These are phyloP conservation scores for Phytophthora lateralis DNA, from an alignment of 352 stramenopile species.

Conservation along the genomic window DNA sequence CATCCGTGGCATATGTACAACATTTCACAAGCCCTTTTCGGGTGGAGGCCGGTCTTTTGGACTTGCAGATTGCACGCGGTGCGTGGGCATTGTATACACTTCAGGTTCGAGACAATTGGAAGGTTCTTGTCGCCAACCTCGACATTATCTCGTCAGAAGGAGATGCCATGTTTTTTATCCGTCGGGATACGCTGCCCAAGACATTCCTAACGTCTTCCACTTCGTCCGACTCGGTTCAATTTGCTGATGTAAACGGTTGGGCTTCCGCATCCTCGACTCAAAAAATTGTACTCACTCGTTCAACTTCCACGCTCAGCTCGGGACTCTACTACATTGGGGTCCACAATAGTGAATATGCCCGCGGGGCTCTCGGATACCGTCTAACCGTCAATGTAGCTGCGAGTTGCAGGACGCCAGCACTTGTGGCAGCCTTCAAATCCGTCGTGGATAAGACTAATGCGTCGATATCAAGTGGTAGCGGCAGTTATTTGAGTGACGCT, in stretches of 20 bases:
- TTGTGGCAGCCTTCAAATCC: conserved; percentile 18
- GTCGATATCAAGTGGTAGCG: conserved; percentile 15
- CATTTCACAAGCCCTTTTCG: conserved; percentile 57
- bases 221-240: conserved; percentile 54
- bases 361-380: conserved; percentile 47
- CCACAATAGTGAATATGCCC: conserved; percentile 74
- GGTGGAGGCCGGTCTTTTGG: conserved; percentile 39
- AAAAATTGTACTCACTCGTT: conserved; percentile 64
- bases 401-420: conserved; percentile 39
- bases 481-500: neutral
- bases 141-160: conserved; percentile 39
- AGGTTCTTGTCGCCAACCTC: conserved; percentile 59
- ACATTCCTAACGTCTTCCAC: conserved; percentile 19
- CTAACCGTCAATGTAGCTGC: conserved; percentile 60
- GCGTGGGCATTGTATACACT: conserved; percentile 72
- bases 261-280: conserved; percentile 38
- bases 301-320: conserved; percentile 67
- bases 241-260: conserved; percentile 57
- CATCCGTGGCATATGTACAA: conserved; percentile 63
- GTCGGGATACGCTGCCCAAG: conserved; percentile 64
- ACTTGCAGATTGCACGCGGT: conserved; percentile 52
- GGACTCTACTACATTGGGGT: conserved; percentile 80
- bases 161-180: conserved; percentile 80
- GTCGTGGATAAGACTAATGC: conserved; percentile 15
- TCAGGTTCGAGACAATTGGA: conserved; percentile 57